Conservation (phyloP, 179 eudicot species). For the Silene vulgaris region DNA sequence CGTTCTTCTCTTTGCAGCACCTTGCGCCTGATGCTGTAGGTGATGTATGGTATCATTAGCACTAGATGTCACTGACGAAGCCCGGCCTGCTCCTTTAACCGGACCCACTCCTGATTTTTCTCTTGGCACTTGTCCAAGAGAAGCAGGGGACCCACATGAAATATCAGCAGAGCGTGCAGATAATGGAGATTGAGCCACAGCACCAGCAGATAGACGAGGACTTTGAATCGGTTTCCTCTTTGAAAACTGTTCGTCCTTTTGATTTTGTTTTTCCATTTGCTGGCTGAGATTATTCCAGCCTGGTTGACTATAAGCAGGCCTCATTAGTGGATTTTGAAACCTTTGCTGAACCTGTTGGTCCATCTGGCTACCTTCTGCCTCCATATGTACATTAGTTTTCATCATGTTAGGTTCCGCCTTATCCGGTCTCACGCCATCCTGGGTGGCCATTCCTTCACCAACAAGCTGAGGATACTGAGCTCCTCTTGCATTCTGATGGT, state of each 20-base stretch:
- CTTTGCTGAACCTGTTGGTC: constrained; percentile 60
- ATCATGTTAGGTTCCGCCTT: constrained; percentile 38
- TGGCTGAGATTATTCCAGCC: constrained; percentile 60
- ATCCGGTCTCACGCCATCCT: constrained; percentile 53
- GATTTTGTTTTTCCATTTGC: constrained; percentile 48
- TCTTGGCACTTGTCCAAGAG: constrained; percentile 53
- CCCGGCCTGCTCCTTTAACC: constrained; percentile 49
- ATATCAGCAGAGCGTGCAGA: constrained; percentile 69
- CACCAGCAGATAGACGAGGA: constrained; percentile 74
- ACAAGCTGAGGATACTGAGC: constrained; percentile 56
- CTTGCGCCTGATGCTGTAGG: constrained; percentile 60
- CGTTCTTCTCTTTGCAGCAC: constrained; percentile 61
- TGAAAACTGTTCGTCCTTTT: constrained; percentile 57
- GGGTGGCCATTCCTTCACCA: constrained; percentile 59
- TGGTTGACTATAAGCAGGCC: constrained; percentile 51
- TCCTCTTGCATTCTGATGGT: constrained; percentile 48
- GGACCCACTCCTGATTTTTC: constrained; percentile 61
- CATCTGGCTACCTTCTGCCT: constrained; percentile 42
- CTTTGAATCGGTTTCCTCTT: constrained; percentile 73
- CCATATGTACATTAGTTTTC: constrained; percentile 50
- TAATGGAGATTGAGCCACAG: constrained; percentile 68
- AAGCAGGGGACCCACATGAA: constrained; percentile 66
- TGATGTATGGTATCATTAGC: constrained; percentile 73
- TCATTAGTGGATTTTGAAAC: constrained; percentile 46
- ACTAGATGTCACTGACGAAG: constrained; percentile 60